Percentiles rank a stretch among this genome's conserved stretches.
Conservation (phyloP, 208 protist species). For the Leptomonas seymouri region DNA sequence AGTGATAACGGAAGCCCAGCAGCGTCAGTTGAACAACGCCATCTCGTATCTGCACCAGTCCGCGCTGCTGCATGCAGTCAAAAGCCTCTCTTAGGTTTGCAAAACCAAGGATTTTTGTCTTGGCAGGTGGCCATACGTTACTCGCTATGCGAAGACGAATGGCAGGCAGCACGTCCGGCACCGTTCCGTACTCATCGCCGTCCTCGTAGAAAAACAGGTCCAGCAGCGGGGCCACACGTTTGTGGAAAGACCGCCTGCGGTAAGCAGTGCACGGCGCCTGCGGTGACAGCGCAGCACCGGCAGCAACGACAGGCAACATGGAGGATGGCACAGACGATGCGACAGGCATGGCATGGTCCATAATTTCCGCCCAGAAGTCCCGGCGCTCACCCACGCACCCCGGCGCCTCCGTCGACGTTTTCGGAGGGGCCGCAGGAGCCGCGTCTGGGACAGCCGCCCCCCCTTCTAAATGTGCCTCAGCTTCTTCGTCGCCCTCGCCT, state of each 20-base stretch:
- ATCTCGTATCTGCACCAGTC: conserved; percentile 44
- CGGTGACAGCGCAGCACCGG: too few species aligned
- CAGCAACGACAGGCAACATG: not conserved
- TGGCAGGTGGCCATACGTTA: conserved; percentile 29
- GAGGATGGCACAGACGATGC: not conserved
- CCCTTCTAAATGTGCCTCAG: not conserved
- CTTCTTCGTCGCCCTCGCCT: conserved; percentile 6
- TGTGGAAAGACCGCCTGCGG: conserved; percentile 64
- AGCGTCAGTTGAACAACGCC: conserved; percentile 58
- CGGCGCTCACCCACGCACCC: conserved; percentile 8
- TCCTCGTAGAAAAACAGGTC: conserved; percentile 81
- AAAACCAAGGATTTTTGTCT: conserved; percentile 43
- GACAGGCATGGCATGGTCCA: conserved; percentile 19
- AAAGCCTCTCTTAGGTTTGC: conserved; percentile 51
- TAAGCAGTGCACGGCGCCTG: not conserved
- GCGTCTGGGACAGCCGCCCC: not conserved
- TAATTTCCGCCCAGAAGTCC: conserved; percentile 52
- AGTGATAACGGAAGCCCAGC: conserved; percentile 85
- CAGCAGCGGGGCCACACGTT: conserved; percentile 50
- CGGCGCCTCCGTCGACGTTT: not conserved
- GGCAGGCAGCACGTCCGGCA: conserved; percentile 54
- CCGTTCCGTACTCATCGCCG: conserved; percentile 44
- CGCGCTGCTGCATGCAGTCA: conserved; percentile 36
- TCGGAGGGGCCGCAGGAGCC: too few species aligned
- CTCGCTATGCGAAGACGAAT: conserved; percentile 41